phyloP scores from a whole-genome alignment of 2,329 filamentous ascomycete species.

The Diaporthe longicolla region DNA sequence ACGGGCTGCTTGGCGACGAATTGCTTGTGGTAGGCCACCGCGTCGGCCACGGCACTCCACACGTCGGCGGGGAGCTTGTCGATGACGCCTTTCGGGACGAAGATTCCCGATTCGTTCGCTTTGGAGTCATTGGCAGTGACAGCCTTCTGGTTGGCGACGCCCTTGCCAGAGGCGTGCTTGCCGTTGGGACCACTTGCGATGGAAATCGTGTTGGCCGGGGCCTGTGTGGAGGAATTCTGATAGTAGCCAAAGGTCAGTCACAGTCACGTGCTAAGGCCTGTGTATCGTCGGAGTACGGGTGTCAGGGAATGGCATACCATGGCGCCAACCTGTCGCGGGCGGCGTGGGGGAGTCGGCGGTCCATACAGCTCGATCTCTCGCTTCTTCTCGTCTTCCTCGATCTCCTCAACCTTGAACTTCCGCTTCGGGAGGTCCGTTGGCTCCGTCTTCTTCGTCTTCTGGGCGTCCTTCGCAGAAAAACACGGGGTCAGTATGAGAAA shows the following conservation, averaged over 20 bases:
- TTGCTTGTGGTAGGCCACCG: too few relatives aligned
- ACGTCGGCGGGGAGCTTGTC: too few relatives aligned
- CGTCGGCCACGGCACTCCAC: too few relatives aligned
- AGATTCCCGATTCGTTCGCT: too few relatives aligned
- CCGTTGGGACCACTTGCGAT: background rate
- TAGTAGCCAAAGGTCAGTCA: background rate
- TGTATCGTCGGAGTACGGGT: fast-evolving
- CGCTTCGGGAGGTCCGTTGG: background rate
- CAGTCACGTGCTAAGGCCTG: too few relatives aligned
- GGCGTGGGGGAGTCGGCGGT: background rate
- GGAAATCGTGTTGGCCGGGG: too few relatives aligned
- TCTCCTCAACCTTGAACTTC: background rate
- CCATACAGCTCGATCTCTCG: background rate
- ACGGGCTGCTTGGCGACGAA: background rate
- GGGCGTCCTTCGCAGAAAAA: background rate
- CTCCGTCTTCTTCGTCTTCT: background rate
- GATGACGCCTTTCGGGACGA: too few relatives aligned
- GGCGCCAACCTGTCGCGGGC: background rate
- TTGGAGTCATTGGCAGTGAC: background rate
- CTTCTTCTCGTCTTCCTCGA: background rate
- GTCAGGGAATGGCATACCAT: background rate
- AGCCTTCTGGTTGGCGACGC: background rate
- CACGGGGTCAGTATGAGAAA: background rate
- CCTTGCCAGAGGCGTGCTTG: background rate
- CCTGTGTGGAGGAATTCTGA: background rate